A percentile compares a stretch with the other conserved stretches of the same genome.
These are phyloP conservation scores for Rickenella mellea DNA, from an alignment of 768 basidiomycete species.

Conservation along the genomic window DNA sequence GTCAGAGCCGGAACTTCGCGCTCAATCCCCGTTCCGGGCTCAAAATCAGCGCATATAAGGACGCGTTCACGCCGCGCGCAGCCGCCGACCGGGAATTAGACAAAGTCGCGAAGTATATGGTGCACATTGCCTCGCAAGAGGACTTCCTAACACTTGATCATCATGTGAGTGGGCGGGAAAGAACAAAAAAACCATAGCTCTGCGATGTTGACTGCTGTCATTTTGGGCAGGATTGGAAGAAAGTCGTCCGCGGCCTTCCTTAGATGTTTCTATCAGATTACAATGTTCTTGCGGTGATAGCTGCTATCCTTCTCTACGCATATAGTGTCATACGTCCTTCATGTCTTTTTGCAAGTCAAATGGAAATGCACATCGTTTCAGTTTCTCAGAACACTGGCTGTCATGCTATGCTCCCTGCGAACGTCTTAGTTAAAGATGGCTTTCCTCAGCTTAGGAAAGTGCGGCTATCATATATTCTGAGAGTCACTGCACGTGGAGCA, in stretches of 20 bases:
- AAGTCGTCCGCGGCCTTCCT: constrained; percentile 15
- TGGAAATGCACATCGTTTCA: too few relatives aligned
- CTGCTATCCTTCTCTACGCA: constrained; percentile 10
- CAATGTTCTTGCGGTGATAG: too few relatives aligned
- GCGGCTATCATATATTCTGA: too few relatives aligned
- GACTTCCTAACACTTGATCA: constrained; percentile 64
- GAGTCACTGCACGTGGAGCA: too few relatives aligned
- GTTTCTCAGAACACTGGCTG: too few relatives aligned
- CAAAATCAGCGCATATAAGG: constrained; percentile 75
- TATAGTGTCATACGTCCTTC: not conserved
- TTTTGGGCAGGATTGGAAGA: constrained; percentile 24
- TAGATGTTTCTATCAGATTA: too few relatives aligned
- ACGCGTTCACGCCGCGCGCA: constrained; percentile 50
- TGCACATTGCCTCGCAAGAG: constrained; percentile 45
- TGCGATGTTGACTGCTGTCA: not conserved
- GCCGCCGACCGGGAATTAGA: constrained; percentile 61
- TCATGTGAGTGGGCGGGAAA: constrained; percentile 34
- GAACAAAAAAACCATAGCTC: not conserved
- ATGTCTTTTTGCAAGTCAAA: not conserved
- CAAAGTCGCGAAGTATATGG: constrained; percentile 54
- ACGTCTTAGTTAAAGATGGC: too few relatives aligned
- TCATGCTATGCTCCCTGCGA: too few relatives aligned
- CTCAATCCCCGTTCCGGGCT: constrained; percentile 78
- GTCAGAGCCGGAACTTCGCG: constrained; percentile 75
- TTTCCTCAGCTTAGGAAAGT: too few relatives aligned